A percentile compares a stretch with the other conserved stretches of the same genome.
Evolutionary conservation across 306 rosid genomes (phyloP).

Genomic region (Ceratonia siliqua): DNA sequence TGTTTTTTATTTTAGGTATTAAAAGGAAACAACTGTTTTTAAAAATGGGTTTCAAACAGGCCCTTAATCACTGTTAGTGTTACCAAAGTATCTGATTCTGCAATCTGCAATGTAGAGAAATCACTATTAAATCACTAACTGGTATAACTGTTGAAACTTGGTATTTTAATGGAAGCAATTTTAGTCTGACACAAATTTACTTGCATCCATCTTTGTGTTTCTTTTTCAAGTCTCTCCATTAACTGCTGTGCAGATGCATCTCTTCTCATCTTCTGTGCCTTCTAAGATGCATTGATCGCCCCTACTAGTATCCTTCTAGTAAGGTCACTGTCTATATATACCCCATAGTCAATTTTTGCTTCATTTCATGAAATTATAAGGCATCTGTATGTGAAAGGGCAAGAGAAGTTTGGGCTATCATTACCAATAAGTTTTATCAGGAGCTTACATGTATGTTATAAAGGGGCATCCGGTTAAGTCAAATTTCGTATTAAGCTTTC

Average conservation of each 20-base stretch:
- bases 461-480: not conserved
- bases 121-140: not conserved
- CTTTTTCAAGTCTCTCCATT: constrained; percentile 14
- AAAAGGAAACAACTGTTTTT: not conserved
- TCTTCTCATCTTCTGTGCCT: not conserved
- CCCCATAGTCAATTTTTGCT: not conserved
- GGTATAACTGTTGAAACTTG: not conserved
- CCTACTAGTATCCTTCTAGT: not conserved
- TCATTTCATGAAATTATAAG: constrained; percentile 10
- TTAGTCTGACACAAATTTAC: constrained; percentile 15
- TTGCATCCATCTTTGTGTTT: not conserved
- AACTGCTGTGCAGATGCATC: constrained; percentile 2
- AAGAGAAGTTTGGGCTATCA: not conserved
- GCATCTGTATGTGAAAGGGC: not conserved
- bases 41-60: too few species aligned
- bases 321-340: not conserved
- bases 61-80: not conserved
- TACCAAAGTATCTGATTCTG: constrained; percentile 1
- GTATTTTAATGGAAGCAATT: constrained; percentile 8
- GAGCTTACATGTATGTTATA: not conserved
- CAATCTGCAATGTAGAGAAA: not conserved
- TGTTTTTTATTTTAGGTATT: not conserved
- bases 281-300: not conserved
- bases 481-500: not conserved
- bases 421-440: not conserved